phyloP scores from a whole-genome alignment of 352 stramenopile genomes.

The Phytophthora boehmeriae region DNA sequence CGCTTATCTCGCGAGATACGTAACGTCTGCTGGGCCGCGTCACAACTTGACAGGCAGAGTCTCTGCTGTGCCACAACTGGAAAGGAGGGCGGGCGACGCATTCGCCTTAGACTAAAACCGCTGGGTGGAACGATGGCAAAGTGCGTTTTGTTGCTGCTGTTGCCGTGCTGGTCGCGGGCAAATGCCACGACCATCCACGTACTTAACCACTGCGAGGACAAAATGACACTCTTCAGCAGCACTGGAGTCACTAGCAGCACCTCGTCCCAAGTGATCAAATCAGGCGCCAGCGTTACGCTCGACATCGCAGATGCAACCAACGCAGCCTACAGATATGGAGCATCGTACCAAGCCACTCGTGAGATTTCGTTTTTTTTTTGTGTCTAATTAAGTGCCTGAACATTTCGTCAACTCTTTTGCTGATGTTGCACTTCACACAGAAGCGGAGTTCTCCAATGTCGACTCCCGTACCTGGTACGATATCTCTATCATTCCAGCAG shows the following conservation, averaged over 20 bases:
- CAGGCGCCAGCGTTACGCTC: constrained; percentile 15
- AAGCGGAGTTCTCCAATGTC: constrained; percentile 73
- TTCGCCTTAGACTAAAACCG: no score
- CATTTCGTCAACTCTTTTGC: no score
- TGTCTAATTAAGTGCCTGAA: neutral
- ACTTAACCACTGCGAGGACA: constrained; percentile 45
- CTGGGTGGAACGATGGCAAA: constrained; percentile 9
- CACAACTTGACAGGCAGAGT: neutral
- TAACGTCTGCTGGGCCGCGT: neutral
- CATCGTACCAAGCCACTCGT: constrained; percentile 40
- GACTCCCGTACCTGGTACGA: constrained; percentile 66
- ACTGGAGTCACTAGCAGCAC: constrained; percentile 2
- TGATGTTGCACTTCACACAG: constrained; percentile 17
- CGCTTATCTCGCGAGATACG: neutral
- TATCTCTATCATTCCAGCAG: constrained; percentile 80
- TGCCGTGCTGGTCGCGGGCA: constrained; percentile 9
- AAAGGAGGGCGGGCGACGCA: no score
- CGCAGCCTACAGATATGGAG: constrained; percentile 36
- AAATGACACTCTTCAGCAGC: constrained; percentile 43
- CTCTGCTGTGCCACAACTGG: no score
- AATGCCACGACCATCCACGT: constrained; percentile 41
- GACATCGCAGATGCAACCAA: constrained; percentile 36
- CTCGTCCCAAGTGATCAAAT: constrained; percentile 15
- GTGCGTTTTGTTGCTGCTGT: constrained; percentile 12
- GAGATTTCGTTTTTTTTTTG: neutral